These are phyloP conservation scores for Rhinocladiella mackenziei DNA, from an alignment of 2,329 filamentous ascomycete species.

Conservation along the genomic window DNA sequence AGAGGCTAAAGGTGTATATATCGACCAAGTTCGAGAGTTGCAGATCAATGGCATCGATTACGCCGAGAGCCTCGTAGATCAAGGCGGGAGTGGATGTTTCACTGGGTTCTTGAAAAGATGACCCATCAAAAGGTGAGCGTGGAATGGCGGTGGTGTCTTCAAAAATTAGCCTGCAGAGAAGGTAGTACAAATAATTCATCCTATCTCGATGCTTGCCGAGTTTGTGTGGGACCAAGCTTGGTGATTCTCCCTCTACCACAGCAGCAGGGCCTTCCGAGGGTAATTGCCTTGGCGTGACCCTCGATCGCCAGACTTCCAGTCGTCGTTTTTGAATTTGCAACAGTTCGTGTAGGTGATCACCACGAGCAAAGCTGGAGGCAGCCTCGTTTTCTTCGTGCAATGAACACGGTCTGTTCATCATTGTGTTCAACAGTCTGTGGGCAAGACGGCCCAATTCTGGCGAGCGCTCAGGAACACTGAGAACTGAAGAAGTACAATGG, in stretches of 20 bases:
- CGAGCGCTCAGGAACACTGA: slow-evolving; percentile 5
- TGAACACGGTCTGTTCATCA: background rate
- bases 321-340: slow-evolving; percentile 22
- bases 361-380: slow-evolving; percentile 15
- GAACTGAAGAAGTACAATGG: slow-evolving; percentile 16
- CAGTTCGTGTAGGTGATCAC: slow-evolving; percentile 20
- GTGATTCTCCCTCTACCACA: background rate
- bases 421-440: slow-evolving; percentile 1
- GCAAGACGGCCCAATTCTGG: background rate
- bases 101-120: background rate
- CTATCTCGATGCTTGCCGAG: slow-evolving; percentile 1
- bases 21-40: slow-evolving; percentile 4
- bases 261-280: background rate
- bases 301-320: slow-evolving; percentile 23
- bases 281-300: slow-evolving; percentile 1
- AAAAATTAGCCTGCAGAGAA: slow-evolving; percentile 14
- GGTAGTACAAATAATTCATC: slow-evolving; percentile 14
- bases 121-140: background rate
- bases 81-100: background rate
- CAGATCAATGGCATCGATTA: slow-evolving; percentile 3
- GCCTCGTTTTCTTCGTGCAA: slow-evolving; percentile 11
- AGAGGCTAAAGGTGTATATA: slow-evolving; percentile 13
- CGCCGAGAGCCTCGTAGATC: background rate
- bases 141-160: background rate
- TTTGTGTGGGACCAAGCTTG: background rate